Evolutionary conservation across 1,139 yeast species (phyloP).

Genomic region (Scheffersomyces lignicola): DNA sequence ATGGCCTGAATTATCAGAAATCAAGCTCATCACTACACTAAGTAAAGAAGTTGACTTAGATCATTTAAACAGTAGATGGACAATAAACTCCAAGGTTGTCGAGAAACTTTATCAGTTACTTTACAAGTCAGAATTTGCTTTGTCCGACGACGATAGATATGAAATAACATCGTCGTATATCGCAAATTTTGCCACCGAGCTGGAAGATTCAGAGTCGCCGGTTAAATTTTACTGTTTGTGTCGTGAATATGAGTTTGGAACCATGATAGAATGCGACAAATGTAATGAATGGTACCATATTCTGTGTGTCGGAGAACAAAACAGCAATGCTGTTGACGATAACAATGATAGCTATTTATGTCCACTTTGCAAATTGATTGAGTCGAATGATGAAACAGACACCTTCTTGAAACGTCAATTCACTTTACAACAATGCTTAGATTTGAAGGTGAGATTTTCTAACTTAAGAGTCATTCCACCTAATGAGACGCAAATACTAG

Average conservation of each 20-base stretch:
- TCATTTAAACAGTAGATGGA: slow-evolving; percentile 19
- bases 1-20: slow-evolving; percentile 29
- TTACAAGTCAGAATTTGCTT: slow-evolving; percentile 35
- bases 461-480: slow-evolving; percentile 37
- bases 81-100: slow-evolving; percentile 21
- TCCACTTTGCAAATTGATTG: slow-evolving; percentile 56
- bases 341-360: slow-evolving; percentile 57
- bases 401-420: slow-evolving; percentile 20
- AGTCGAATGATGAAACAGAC: slow-evolving; percentile 19
- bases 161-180: slow-evolving; percentile 28
- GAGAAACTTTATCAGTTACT: slow-evolving; percentile 29
- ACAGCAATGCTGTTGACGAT: slow-evolving; percentile 26
- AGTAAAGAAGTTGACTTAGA: slow-evolving; percentile 17
- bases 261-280: slow-evolving; percentile 76
- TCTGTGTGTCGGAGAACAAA: slow-evolving; percentile 51
- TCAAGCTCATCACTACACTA: slow-evolving; percentile 28
- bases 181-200: slow-evolving; percentile 15
- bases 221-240: slow-evolving; percentile 62
- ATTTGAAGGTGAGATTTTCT: slow-evolving; percentile 28
- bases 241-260: slow-evolving; percentile 64
- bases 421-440: slow-evolving; percentile 18
- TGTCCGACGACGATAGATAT: slow-evolving; percentile 42
- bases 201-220: slow-evolving; percentile 13
- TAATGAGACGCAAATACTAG: slow-evolving; percentile 32
- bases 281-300: slow-evolving; percentile 85